Evolutionary conservation across 176 grass and related monocot species (phyloP).

Genomic region (Oryza glaberrima): DNA sequence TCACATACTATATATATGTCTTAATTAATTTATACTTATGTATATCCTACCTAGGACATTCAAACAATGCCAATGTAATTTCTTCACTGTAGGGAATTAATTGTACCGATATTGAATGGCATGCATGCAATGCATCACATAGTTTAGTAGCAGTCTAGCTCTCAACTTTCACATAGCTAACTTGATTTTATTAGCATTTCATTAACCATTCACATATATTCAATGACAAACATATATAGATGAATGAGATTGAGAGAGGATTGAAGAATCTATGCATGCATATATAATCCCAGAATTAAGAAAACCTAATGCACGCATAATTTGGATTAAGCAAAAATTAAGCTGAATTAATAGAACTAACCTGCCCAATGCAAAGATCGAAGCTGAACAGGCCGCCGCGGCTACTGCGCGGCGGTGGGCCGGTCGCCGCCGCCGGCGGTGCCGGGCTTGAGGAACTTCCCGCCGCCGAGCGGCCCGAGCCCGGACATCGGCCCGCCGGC

Average conservation of each 20-base stretch:
- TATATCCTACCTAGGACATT: not conserved
- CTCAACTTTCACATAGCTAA: too few relatives aligned
- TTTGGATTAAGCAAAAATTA: not conserved
- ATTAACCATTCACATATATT: too few relatives aligned
- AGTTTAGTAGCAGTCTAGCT: too few relatives aligned
- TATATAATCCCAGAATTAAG: not conserved
- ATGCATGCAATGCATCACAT: too few relatives aligned
- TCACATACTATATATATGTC: not conserved
- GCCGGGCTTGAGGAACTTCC: conserved; percentile 67
- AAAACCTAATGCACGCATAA: not conserved
- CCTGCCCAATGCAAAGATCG: conserved; percentile 25
- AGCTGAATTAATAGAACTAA: conserved; percentile 1
- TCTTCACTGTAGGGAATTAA: not conserved
- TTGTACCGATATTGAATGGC: too few relatives aligned
- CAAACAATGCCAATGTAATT: not conserved
- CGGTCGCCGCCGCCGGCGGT: conserved; percentile 61
- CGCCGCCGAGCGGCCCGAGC: conserved; percentile 38
- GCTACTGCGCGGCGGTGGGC: conserved; percentile 48
- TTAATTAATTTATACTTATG: not conserved
- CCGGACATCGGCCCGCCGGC: conserved; percentile 43
- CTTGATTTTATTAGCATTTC: too few relatives aligned
- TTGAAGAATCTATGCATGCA: not conserved
- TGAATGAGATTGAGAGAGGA: too few relatives aligned
- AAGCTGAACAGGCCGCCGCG: not conserved
- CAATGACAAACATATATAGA: too few relatives aligned